phyloP scores from a whole-genome alignment of 140 eudicot genomes.

The Anethum foeniculum region DNA sequence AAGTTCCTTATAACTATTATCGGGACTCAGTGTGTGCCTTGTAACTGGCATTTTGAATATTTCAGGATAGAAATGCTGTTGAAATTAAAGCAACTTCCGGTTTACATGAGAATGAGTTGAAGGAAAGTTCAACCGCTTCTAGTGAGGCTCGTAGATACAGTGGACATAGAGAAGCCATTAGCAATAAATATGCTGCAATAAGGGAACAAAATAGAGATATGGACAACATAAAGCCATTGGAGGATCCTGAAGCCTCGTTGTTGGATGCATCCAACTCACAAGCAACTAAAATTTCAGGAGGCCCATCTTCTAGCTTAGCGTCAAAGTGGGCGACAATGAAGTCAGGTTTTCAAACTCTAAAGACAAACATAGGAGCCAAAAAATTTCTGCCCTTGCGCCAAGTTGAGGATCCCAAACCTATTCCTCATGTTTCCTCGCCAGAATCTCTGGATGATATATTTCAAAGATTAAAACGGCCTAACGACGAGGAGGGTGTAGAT shows the following conservation, averaged over 20 bases:
- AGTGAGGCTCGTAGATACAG: constrained; percentile 40
- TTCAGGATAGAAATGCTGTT: constrained; percentile 38
- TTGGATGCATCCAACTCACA: constrained; percentile 37
- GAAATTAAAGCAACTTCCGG: constrained; percentile 34
- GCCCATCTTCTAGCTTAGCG: constrained; percentile 43
- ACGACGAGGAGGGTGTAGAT: background rate
- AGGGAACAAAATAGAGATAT: constrained; percentile 47
- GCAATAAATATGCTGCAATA: constrained; percentile 73
- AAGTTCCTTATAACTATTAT: background rate
- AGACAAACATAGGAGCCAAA: constrained; percentile 50
- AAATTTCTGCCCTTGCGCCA: constrained; percentile 43
- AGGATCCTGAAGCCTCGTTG: constrained; percentile 54
- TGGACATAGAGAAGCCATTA: constrained; percentile 67
- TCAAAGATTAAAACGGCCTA: constrained; percentile 61
- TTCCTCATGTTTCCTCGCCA: constrained; percentile 42
- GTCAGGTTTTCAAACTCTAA: constrained; percentile 49
- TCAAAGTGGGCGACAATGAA: constrained; percentile 75
- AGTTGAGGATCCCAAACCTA: constrained; percentile 27
- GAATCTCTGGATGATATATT: constrained; percentile 66
- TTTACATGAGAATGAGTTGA: constrained; percentile 16
- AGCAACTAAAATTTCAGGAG: constrained; percentile 17
- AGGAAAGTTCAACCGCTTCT: constrained; percentile 38
- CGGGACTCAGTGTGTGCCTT: background rate
- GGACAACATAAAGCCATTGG: constrained; percentile 33
- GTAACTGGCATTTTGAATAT: background rate